Evolutionary conservation across 495 filamentous ascomycete species (phyloP), one percentile per base, ranked within the genome.

Genomic region (Glarea lozoyensis): DNA sequence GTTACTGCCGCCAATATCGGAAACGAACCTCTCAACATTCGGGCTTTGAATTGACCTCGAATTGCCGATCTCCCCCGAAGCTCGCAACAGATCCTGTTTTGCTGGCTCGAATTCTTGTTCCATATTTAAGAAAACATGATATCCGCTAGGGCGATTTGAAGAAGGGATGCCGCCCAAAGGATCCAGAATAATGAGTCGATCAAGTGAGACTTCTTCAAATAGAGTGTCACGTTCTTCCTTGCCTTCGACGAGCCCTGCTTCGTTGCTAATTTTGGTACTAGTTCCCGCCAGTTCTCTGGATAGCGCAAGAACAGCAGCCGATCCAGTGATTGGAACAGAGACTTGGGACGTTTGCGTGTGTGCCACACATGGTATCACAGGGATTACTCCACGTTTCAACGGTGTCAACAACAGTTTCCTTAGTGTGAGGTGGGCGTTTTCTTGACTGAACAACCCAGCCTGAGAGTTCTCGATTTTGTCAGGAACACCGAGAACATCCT

Each of bases 41-140:
- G 24, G 35, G 13, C 21, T 13, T 11, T 36, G 42, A 17, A 18
- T 17, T 47, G 21, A 40, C 25, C 42, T 41, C 45, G 30, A 6
- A 21, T 20, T 30, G 5, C 42, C n/a, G 16, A 16, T 20, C 25
- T 19, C 24, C 21, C 42, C 27, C 29, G 16, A 27, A 3, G 12
- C 25, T 16, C 23, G 27, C 3, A 52, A 32, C 9, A 98, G 66
- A 44, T 87, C 74, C 1, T 70, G 55, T 38, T 69, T 62, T 23
- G 94, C 82, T 22, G 71, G 68, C 2, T 70, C 61, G 55, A 80
- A 94, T 50, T 99, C 88, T 55, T 97, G 88, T 56, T 94, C 84
- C 53, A 99, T 72, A 52, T 99, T 99, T 59, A 99, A 74, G 59
- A 96, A 99, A 2, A 95, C 76, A 55, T 95, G 86, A 11, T 84